Evolutionary conservation across 2,329 filamentous ascomycete species (phyloP), one percentile per base, ranked within the genome.

Genomic region (Dothistroma pini): DNA sequence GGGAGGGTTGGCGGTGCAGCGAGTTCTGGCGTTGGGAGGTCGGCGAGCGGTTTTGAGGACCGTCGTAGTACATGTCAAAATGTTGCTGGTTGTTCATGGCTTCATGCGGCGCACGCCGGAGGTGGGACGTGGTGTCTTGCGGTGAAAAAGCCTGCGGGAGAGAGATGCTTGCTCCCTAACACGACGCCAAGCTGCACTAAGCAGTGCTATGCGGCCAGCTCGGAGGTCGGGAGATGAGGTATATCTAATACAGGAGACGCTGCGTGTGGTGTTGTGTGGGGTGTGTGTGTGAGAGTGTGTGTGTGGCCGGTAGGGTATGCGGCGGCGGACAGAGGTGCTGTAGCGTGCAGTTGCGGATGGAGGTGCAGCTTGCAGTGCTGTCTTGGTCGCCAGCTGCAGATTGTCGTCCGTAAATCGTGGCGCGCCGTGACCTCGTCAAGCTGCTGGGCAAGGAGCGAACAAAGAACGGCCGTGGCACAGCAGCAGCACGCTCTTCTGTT

Each of bases 51-150:
- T 69, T 72, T 64, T 83, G 76, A 61, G 83, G 77, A 69, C 89
- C 89, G 68, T 90, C 88, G 78, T 89, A 86, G 80, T 90, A 92
- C 82, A 89, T 86, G 63, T 90, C 86, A 75, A 71, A 72, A 63
- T 69, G 66, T 54, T 68, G 66, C 56, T 68, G 64, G 59, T 68
- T 69, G 65, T 74, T 73, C 71, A 73, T 73, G 59, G 51, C 61
- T 32, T 35, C 29, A 9, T 29, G 48, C 48, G 48, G 48, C 48
- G 48, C 48, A 51, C 48, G 41, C 48, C 48, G 59, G 56, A 54
- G 55, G 60, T 51, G 47, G 38, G 47, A 60, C 56, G 50, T 58
- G 44, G 51, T 51, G 55, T 55, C 49, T 50, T 61, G 59, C 56
- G 55, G 56, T 58, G 56, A 58, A 58, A 58, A 61, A 58, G 44